These are phyloP conservation scores for barley (Hordeum vulgare) DNA, from an alignment of 176 grass and related monocot genomes.

Conservation along the genomic window DNA sequence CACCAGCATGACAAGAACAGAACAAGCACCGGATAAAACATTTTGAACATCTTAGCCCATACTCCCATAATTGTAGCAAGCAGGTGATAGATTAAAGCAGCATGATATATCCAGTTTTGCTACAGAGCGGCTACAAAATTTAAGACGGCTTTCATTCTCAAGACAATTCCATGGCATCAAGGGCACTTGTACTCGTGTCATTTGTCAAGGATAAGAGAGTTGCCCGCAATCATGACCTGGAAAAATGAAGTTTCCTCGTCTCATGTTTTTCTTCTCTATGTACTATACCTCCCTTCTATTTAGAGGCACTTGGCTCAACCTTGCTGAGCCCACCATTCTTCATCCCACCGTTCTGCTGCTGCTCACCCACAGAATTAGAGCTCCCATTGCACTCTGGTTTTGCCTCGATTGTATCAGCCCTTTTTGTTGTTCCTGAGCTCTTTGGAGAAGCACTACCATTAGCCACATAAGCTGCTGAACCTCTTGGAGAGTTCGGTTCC, in stretches of 20 bases:
- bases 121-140: conserved; percentile 52
- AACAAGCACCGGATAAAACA: neutral
- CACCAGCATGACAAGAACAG: neutral
- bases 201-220: conserved; percentile 6
- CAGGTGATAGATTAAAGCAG: conserved; percentile 18
- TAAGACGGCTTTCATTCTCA: conserved; percentile 13
- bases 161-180: neutral
- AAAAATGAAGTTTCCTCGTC: conserved; percentile 17
- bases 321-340: conserved; percentile 30
- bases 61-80: neutral
- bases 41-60: neutral
- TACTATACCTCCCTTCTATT: conserved; percentile 38
- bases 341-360: conserved; percentile 30
- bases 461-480: neutral
- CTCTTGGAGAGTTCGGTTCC: conserved; percentile 21
- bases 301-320: conserved; percentile 11
- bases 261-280: conserved; percentile 26
- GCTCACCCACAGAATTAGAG: conserved; percentile 14
- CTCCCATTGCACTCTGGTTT: conserved; percentile 41
- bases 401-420: neutral
- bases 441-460: conserved; percentile 36
- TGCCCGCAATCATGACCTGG: conserved; percentile 1
- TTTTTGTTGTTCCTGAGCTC: conserved; percentile 18
- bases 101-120: conserved; percentile 25
- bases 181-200: neutral